Conservation (phyloP, 306 rosid genomes). For the Astragalus glycyphyllos region DNA sequence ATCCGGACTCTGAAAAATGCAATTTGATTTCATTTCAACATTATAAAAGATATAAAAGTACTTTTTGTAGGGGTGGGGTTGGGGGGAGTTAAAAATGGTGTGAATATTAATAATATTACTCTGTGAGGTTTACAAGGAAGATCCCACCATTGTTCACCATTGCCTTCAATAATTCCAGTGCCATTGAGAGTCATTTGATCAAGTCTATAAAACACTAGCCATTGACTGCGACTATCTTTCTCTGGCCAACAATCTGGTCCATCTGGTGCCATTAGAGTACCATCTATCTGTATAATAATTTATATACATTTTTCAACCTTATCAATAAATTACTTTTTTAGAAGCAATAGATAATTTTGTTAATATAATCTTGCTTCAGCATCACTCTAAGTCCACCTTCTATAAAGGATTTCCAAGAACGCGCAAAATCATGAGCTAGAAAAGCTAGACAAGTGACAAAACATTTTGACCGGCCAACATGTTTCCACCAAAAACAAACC, state of each 20-base stretch:
- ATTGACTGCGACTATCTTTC: slow-evolving; percentile 70
- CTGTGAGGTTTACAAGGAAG: slow-evolving; percentile 98
- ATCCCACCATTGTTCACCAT: slow-evolving; percentile 96
- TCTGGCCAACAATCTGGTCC: slow-evolving; percentile 90
- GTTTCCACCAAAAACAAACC: no score
- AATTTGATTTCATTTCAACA: no score
- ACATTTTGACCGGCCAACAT: no score
- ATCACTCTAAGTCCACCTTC: no score
- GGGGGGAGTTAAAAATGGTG: not conserved
- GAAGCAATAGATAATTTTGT: no score
- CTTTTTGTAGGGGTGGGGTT: no score
- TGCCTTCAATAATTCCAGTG: slow-evolving; percentile 91
- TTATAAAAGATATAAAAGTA: no score
- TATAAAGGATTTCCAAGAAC: no score
- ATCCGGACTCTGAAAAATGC: slow-evolving; percentile 67
- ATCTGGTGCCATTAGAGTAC: slow-evolving; percentile 86
- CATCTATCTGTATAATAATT: slow-evolving; percentile 68
- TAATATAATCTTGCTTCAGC: no score
- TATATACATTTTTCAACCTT: slow-evolving; percentile 14
- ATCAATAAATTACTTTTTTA: no score
- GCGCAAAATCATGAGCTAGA: no score
- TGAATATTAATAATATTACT: slow-evolving; percentile 51
- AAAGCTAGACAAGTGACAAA: no score
- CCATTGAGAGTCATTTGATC: slow-evolving; percentile 86
- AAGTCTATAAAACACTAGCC: slow-evolving; percentile 90